Percentiles rank a stretch among this genome's conserved stretches.
Conservation (phyloP, 306 rosid genomes). For the Cucurbita argyrosperma region DNA sequence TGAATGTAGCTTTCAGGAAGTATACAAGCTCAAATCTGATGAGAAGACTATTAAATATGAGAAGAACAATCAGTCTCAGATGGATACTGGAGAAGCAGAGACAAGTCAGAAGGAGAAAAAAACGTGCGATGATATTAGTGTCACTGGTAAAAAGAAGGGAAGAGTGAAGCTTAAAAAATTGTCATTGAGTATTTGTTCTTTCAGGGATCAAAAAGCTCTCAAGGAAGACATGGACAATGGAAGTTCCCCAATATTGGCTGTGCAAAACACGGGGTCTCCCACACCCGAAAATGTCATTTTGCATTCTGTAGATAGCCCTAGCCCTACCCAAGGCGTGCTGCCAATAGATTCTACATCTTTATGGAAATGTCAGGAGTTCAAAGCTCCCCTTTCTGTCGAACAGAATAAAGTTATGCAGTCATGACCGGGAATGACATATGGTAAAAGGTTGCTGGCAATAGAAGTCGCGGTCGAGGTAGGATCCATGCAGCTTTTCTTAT, state of each 20-base stretch:
- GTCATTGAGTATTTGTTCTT: conserved; percentile 65
- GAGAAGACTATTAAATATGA: conserved; percentile 32
- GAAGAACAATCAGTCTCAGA: conserved; percentile 28
- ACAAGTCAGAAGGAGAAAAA: conserved; percentile 50
- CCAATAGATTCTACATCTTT: conserved; percentile 48
- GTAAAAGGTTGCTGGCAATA: conserved; percentile 24
- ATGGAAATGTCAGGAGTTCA: conserved; percentile 81
- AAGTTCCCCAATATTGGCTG: conserved; percentile 25
- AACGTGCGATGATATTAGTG: conserved; percentile 29
- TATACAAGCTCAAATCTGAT: conserved; percentile 39
- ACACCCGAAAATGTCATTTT: conserved; percentile 28
- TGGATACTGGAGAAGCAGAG: conserved; percentile 49
- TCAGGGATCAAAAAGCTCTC: conserved; percentile 43
- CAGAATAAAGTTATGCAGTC: conserved; percentile 67
- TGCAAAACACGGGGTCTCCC: conserved; percentile 30
- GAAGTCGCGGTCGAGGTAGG: conserved; percentile 68
- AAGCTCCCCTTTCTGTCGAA: conserved; percentile 58
- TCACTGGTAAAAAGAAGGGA: conserved; percentile 70
- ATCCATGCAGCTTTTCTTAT: conserved; percentile 30
- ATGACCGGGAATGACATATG: conserved; percentile 23
- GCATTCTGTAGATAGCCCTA: conserved; percentile 46
- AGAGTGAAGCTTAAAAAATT: conserved; percentile 74
- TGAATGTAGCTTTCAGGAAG: conserved; percentile 41
- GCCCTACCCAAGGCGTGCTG: conserved; percentile 38
- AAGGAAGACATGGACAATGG: conserved; percentile 43